Percentiles rank a stretch among this genome's conserved stretches.
Evolutionary conservation across 768 basidiomycete genomes (phyloP).

Genomic region (Tylopilus vinaceipallidus): DNA sequence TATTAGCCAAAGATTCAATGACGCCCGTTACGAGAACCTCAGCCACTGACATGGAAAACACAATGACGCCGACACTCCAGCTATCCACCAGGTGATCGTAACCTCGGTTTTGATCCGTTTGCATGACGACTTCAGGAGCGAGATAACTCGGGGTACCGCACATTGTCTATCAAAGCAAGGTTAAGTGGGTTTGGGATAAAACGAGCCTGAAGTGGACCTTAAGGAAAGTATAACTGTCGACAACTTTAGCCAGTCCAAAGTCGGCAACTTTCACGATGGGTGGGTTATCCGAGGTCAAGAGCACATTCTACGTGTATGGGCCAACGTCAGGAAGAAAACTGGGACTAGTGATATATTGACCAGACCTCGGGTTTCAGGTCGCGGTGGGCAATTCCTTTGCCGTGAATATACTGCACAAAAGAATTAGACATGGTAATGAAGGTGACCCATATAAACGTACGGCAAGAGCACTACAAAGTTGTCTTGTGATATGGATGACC

Average conservation of each 20-base stretch:
- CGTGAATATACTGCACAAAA: constrained; percentile 57
- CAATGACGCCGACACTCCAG: constrained; percentile 95
- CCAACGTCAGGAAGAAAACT: no score
- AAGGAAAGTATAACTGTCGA: constrained; percentile 74
- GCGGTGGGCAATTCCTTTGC: constrained; percentile 80
- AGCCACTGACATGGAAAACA: constrained; percentile 84
- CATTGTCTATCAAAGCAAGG: constrained; percentile 60
- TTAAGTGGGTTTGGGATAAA: not conserved
- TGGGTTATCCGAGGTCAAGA: constrained; percentile 69
- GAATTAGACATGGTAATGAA: constrained; percentile 3
- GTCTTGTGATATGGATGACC: constrained; percentile 69
- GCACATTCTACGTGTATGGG: constrained; percentile 65
- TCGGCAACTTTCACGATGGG: constrained; percentile 88
- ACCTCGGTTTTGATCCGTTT: constrained; percentile 52
- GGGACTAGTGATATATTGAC: not conserved
- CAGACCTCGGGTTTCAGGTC: constrained; percentile 86
- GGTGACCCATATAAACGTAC: constrained; percentile 38
- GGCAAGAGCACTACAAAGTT: constrained; percentile 78
- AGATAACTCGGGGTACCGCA: constrained; percentile 96
- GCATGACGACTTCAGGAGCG: constrained; percentile 86
- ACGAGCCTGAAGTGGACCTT: constrained; percentile 44
- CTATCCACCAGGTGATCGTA: constrained; percentile 91
- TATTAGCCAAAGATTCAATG: constrained; percentile 26
- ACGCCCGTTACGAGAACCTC: not conserved
- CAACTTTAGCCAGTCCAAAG: constrained; percentile 94